Evolutionary conservation across 805 yeast species (phyloP).

Genomic region (Metschnikowia hibisci): DNA sequence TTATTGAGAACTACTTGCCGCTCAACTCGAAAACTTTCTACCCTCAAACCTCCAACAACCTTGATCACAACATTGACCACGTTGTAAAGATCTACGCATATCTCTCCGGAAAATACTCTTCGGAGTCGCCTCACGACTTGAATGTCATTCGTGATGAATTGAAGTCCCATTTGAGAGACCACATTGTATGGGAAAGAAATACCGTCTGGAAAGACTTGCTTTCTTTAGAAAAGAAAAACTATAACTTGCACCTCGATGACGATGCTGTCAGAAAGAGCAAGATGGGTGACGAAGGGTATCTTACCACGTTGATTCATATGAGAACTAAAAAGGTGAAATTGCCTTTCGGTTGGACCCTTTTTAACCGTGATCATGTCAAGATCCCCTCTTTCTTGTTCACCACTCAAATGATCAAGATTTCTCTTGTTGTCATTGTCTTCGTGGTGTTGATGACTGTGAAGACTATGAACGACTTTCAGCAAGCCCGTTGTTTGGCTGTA

Average conservation of each 20-base stretch:
- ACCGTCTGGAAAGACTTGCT: slow-evolving; percentile 98
- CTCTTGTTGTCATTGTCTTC: slow-evolving; percentile 48
- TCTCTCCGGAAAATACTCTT: slow-evolving; percentile 31
- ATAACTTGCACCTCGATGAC: slow-evolving; percentile 18
- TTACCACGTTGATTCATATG: slow-evolving; percentile 13
- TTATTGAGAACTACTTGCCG: slow-evolving; percentile 45
- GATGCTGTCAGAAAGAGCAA: slow-evolving; percentile 15
- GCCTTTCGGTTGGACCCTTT: slow-evolving; percentile 23
- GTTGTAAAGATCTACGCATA: slow-evolving; percentile 53
- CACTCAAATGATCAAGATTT: slow-evolving; percentile 41
- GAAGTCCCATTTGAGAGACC: slow-evolving; percentile 68
- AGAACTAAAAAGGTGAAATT: slow-evolving; percentile 29
- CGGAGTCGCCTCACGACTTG: slow-evolving; percentile 46
- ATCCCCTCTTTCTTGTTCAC: slow-evolving; percentile 49
- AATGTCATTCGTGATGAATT: slow-evolving; percentile 44
- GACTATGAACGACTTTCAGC: slow-evolving; percentile 34
- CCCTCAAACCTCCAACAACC: slow-evolving; percentile 24
- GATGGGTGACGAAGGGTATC: slow-evolving; percentile 20
- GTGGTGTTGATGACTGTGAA: slow-evolving; percentile 26
- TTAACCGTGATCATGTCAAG: slow-evolving; percentile 19
- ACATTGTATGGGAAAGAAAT: slow-evolving; percentile 95
- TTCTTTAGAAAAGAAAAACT: slow-evolving; percentile 45
- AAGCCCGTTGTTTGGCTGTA: slow-evolving; percentile 63
- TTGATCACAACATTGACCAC: slow-evolving; percentile 53
- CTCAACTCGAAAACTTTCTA: slow-evolving; percentile 55